These are phyloP conservation scores for Rubroshorea leprosula DNA, from an alignment of 345 rosid genomes.

Conservation along the genomic window DNA sequence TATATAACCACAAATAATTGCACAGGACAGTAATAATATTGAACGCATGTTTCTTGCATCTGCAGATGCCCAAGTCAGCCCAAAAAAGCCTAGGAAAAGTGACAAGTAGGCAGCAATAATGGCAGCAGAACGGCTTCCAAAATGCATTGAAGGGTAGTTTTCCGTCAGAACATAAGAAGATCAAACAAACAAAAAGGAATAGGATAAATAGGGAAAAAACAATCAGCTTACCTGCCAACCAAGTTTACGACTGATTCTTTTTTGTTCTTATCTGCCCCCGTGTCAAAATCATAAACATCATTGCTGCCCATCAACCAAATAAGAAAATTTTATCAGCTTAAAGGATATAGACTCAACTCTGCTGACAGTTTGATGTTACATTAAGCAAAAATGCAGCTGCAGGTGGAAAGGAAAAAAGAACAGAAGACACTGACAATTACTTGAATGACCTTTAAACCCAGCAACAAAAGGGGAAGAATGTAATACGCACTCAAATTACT, in stretches of 20 bases:
- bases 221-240: constrained; percentile 59
- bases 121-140: constrained; percentile 64
- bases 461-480: no score
- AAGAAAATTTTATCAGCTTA: constrained; percentile 19
- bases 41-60: constrained; percentile 48
- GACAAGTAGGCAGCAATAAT: constrained; percentile 46
- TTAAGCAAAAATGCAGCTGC: not conserved
- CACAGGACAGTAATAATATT: constrained; percentile 52
- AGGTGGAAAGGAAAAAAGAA: no score
- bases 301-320: constrained; percentile 55
- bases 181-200: not conserved
- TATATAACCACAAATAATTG: constrained; percentile 65
- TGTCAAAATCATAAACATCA: constrained; percentile 91
- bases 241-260: constrained; percentile 83
- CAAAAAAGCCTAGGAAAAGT: constrained; percentile 50
- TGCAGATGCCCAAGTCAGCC: constrained; percentile 57
- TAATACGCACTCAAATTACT: no score
- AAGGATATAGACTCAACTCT: not conserved
- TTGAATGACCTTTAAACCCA: no score
- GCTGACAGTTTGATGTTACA: not conserved
- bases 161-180: not conserved
- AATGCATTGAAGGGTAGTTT: constrained; percentile 11
- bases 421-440: no score
- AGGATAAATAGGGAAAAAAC: constrained; percentile 1
- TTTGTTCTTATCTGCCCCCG: constrained; percentile 91